phyloP scores from a whole-genome alignment of 2,329 filamentous ascomycete species.

The Dryadomyces sulphureus region DNA sequence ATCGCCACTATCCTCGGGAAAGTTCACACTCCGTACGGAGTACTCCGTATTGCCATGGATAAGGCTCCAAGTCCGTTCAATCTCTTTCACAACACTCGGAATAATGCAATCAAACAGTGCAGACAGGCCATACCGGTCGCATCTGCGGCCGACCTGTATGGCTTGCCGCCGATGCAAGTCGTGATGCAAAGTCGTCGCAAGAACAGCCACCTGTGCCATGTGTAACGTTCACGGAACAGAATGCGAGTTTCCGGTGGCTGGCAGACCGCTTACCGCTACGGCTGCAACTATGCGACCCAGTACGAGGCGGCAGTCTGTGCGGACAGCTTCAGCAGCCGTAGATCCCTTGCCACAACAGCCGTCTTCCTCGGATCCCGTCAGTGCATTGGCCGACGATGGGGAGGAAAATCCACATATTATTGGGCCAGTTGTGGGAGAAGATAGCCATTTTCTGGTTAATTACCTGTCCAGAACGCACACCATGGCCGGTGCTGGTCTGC shows the following conservation, averaged over 20 bases:
- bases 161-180: conserved; percentile 46
- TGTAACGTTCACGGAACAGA: conserved; percentile 43
- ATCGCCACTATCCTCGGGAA: too few species aligned
- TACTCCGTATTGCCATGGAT: too few species aligned
- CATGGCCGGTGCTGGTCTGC: background rate
- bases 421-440: background rate
- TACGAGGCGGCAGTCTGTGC: background rate
- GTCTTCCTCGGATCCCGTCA: background rate
- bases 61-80: too few species aligned
- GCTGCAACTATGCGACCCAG: background rate
- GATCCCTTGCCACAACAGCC: background rate
- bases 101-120: background rate
- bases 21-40: too few species aligned
- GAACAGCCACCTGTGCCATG: conserved; percentile 36
- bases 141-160: conserved; percentile 45
- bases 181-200: conserved; percentile 42
- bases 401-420: conserved; percentile 4
- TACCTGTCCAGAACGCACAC: conserved; percentile 1
- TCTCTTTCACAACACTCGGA: background rate
- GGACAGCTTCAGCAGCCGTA: background rate
- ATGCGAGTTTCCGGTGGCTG: conserved; percentile 18
- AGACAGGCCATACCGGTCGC: conserved; percentile 42
- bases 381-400: background rate
- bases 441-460: conserved; percentile 2
- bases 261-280: background rate